phyloP scores from a whole-genome alignment of 192 early-diverging fungal species.

The Funneliformis geosporum region DNA sequence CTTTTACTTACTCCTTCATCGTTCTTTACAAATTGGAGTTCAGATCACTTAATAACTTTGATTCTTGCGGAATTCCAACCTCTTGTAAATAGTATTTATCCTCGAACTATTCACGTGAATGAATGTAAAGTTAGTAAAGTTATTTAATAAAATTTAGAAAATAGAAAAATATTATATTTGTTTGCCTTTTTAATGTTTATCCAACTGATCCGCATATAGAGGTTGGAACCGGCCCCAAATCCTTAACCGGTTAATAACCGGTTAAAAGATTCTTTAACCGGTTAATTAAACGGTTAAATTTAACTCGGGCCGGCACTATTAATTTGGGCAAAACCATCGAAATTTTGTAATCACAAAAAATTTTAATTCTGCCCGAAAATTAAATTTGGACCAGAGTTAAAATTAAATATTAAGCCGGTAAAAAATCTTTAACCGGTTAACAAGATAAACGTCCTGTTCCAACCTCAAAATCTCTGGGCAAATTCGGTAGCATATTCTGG shows the following conservation, averaged over 20 bases:
- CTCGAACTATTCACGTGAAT: not conserved
- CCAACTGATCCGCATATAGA: too few species aligned
- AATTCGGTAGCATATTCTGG: not conserved
- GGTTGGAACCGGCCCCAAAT: not conserved
- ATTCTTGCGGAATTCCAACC: constrained; percentile 16
- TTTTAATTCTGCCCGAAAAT: too few species aligned
- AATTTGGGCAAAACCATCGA: too few species aligned
- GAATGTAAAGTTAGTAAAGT: not conserved
- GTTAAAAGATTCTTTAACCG: too few species aligned
- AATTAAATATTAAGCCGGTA: too few species aligned
- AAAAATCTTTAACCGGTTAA: too few species aligned
- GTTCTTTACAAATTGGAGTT: not conserved
- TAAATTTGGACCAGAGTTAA: too few species aligned
- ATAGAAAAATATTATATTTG: not conserved
- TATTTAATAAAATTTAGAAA: not conserved
- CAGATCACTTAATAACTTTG: not conserved
- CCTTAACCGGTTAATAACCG: too few species aligned
- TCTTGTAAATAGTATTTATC: constrained; percentile 2
- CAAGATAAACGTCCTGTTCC: not conserved
- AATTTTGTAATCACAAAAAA: too few species aligned
- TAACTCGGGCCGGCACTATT: too few species aligned
- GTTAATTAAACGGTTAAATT: too few species aligned
- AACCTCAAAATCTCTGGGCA: not conserved
- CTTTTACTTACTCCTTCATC: constrained; percentile 1
- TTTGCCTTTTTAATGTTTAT: not conserved